Base-by-base conservation (phyloP, 441 rosid species). In the Populus tomentosa region DNA sequence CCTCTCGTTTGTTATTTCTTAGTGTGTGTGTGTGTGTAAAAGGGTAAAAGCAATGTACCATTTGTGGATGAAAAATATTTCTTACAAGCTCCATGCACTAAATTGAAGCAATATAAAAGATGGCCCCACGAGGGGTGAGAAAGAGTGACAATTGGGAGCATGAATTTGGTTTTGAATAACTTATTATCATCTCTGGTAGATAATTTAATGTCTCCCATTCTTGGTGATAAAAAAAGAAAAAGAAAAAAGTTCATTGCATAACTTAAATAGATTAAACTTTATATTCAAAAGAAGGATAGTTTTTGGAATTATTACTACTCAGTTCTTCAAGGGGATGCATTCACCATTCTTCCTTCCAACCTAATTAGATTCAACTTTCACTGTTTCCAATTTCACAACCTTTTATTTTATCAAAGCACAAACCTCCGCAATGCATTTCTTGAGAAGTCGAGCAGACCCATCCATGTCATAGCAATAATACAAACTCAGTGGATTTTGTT, bases 401-500 rank as follows among this genome's bases (percentile, higher is more conserved):
- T 46, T 46, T 14, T 3, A 46, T 46, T 46, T 50, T 32, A 30
- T 33, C 20, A 18, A 21, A 70, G 16, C 4, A 72, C 78, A 72
- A 7, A 93, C 99, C 99, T 93, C 93, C 46, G 96, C 96, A 81
- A 95, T 90, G 86, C 98, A 92, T 81, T 87, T 93, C 20, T 75
- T 86, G 81, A 95, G 79, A 33, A 77, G 78, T 69, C 74, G 83
- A 65, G 63, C 50, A 26, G 87, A 77, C 0, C 84, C 91, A 66
- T 87, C 85, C 61, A 80, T 13, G 70, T 86, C 84, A 63, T 92
- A 92, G 84, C 99, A 95, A 77, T 95, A 95, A 76, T 95, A 92
- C 86, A 95, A 70, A 73, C 99, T 95, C 86, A 90, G 79, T 0
- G 99, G 99, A 79, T 93, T 95, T 75, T 92, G 98, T 56, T 90